Base-by-base conservation (phyloP, 2,329 filamentous ascomycete species). In the Colletotrichum filicis region DNA sequence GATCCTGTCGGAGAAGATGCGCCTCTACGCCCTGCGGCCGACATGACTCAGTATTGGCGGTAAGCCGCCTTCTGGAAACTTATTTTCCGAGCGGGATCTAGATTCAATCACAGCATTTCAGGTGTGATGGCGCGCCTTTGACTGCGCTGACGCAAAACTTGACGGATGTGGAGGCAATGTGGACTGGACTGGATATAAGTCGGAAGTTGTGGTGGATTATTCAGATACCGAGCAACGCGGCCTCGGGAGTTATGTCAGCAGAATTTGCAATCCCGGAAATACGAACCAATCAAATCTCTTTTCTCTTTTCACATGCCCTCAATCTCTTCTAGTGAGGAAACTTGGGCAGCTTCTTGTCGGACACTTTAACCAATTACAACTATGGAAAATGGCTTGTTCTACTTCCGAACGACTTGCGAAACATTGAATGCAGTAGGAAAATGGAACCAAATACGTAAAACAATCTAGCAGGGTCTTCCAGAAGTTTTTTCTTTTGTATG, bases 141-240 rank as follows among this genome's bases (percentile, higher is more conserved):
- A n/a, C 19, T 49, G 19, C 6, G 12, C 19, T 49, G 26, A 7
- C 19, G 16, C 11, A 28, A 19, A 22, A 6, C 19, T 19, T 62
- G 46, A 32, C 24, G 12, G 30, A 14, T 42, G 57, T 60, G 32
- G 24, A 46, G 24, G 24, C 14, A 30, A 30, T 30, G 52, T 11
- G 52, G 32, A 63, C 12, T 30, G 30, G 65, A 49, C 42, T 49
- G 19, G 42, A 49, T 68, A 46, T 68, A 68, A 61, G 42, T 57
- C 67, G 61, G 53, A 58, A 66, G 55, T 66, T 55, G 30, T 4
- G 9, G 26, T 42, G 58, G 46, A 57, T 19, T 19, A 24, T 32
- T 16, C 6, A 52, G 42, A 42, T 37, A n/a, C 49, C 52, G 49
- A 56, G 30, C 9, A 3, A 6, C 16, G 14, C 5, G 19, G 37